Percentiles rank a stretch among this genome's conserved stretches.
phyloP scores from a whole-genome alignment of 2,329 filamentous ascomycete genomes.

The Colletotrichum godetiae region DNA sequence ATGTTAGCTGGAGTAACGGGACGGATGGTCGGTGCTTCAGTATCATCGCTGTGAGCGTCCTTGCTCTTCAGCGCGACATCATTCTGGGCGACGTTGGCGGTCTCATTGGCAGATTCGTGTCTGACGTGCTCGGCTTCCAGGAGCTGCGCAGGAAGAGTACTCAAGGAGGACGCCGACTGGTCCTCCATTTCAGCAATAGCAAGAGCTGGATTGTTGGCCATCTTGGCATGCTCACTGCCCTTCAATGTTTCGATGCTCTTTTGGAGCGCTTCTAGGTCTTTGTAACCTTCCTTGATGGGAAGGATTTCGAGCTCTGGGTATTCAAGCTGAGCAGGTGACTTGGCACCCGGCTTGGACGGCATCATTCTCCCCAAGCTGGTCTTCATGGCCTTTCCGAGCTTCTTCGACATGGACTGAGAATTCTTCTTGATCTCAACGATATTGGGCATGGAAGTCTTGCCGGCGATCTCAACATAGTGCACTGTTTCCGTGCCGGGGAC shows the following conservation, averaged over 20 bases:
- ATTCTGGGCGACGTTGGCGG: neutral
- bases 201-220: slow-evolving; percentile 12
- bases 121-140: slow-evolving; percentile 15
- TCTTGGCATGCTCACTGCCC: slow-evolving; percentile 16
- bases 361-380: slow-evolving; percentile 42
- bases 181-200: slow-evolving; percentile 23
- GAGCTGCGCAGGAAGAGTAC: neutral
- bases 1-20: slow-evolving; percentile 29
- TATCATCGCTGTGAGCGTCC: neutral
- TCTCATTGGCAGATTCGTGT: neutral
- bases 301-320: slow-evolving; percentile 50
- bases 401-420: slow-evolving; percentile 43
- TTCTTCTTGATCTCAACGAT: slow-evolving; percentile 23
- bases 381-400: slow-evolving; percentile 45
- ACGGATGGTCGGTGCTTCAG: neutral
- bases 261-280: slow-evolving; percentile 46
- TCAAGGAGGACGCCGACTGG: neutral
- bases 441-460: slow-evolving; percentile 31
- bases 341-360: slow-evolving; percentile 19
- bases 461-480: slow-evolving; percentile 42
- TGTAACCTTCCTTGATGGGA: slow-evolving; percentile 44
- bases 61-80: neutral
- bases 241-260: slow-evolving; percentile 46
- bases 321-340: slow-evolving; percentile 39
- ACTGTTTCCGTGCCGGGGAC: slow-evolving; percentile 37